These are phyloP conservation scores for Eremomyces bilateralis DNA, from an alignment of 495 filamentous ascomycete species.

Conservation along the genomic window DNA sequence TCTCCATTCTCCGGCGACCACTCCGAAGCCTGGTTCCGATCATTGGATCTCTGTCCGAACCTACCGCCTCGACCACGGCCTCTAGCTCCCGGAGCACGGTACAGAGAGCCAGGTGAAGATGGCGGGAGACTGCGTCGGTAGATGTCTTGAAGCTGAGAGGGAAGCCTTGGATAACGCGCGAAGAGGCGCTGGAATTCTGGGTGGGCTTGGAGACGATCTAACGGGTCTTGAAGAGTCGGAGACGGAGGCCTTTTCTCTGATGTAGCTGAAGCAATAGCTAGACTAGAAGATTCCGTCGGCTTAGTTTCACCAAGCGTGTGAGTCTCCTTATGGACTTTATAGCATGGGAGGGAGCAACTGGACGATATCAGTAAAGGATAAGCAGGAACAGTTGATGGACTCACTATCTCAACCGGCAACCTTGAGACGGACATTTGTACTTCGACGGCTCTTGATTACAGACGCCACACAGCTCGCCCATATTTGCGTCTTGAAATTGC, in stretches of 20 bases:
- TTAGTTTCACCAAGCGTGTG: slow-evolving; percentile 4
- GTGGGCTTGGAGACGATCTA: background rate
- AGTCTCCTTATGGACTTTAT: slow-evolving; percentile 9
- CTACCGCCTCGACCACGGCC: background rate
- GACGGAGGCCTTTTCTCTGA: background rate
- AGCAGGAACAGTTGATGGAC: background rate
- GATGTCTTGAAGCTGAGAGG: background rate
- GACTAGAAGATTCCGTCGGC: slow-evolving; percentile 1
- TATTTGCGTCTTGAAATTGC: slow-evolving; percentile 3
- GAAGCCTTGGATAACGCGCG: background rate
- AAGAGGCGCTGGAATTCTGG: background rate
- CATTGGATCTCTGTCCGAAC: background rate
- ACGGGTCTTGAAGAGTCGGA: background rate
- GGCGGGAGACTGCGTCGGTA: background rate
- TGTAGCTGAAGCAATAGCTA: slow-evolving; percentile 1
- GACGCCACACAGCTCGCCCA: slow-evolving; percentile 10
- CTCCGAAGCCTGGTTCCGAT: background rate
- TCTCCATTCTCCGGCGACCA: background rate
- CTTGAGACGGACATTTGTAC: slow-evolving; percentile 21
- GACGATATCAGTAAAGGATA: background rate
- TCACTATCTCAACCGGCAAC: slow-evolving; percentile 20
- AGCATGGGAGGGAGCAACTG: slow-evolving; percentile 14
- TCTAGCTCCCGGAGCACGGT: too few relatives aligned
- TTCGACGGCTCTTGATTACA: slow-evolving; percentile 16
- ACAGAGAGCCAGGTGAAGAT: too few relatives aligned